Percentiles rank a stretch among this genome's conserved stretches.
Conservation (phyloP, 805 yeast genomes). For the Wickerhamiella lipophila region DNA sequence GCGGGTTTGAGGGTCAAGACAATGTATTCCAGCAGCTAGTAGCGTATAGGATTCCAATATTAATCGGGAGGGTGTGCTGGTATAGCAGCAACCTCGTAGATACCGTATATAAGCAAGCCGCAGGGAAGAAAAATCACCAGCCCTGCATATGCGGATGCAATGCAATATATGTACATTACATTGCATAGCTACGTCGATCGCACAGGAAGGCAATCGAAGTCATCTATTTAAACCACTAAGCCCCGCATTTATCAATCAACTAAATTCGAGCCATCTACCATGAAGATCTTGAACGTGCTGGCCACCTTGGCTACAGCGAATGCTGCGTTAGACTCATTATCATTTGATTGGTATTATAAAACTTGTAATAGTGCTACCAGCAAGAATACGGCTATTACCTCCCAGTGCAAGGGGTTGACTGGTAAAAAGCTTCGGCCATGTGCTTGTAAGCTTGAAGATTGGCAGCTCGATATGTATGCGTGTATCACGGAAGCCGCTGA, state of each 20-base stretch:
- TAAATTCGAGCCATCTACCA: neutral
- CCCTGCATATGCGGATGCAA: neutral
- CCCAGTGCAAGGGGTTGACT: neutral
- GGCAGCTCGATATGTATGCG: neutral
- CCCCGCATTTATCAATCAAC: no score
- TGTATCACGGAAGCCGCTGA: neutral
- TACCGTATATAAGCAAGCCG: no score
- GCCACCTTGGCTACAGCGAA: neutral
- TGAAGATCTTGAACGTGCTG: slow-evolving; percentile 1
- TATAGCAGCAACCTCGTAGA: no score
- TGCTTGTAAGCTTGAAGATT: slow-evolving; percentile 1
- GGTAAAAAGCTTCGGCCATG: neutral
- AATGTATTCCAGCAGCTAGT: no score
- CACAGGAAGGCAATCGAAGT: neutral
- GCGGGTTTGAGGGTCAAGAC: no score
- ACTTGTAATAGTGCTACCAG: neutral
- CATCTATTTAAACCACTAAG: neutral
- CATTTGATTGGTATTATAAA: slow-evolving; percentile 7
- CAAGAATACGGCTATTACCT: slow-evolving; percentile 1
- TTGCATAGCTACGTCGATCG: neutral
- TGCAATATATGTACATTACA: neutral
- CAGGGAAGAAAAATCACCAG: no score
- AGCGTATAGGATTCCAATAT: no score
- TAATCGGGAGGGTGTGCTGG: no score
- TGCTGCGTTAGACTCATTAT: neutral